Evolutionary conservation across 768 basidiomycete genomes (phyloP).

Genomic region (Strobilomyces dryophilus): DNA sequence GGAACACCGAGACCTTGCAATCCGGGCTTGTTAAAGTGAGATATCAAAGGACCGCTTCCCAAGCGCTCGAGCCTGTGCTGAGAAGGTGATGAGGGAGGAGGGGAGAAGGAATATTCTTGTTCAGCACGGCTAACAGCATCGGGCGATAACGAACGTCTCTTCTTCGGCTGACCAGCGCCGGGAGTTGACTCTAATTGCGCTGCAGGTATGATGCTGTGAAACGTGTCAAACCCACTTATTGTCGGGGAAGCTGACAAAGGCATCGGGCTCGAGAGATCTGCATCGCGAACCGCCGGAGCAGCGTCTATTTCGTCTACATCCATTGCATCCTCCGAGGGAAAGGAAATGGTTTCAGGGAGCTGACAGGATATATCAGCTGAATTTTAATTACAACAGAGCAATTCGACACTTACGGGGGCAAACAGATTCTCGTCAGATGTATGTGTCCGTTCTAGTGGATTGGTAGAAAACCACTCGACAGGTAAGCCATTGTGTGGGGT

Average conservation of each 20-base stretch:
- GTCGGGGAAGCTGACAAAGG: conserved; percentile 51
- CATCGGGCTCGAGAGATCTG: conserved; percentile 32
- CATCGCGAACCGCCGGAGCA: conserved; percentile 36
- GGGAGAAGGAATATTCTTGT: conserved; percentile 44
- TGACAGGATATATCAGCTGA: conserved; percentile 19
- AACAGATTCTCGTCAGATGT: conserved; percentile 26
- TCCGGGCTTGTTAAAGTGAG: conserved; percentile 45
- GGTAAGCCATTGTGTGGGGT: conserved; percentile 64
- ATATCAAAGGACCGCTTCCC: conserved; percentile 31
- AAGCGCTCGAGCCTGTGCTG: conserved; percentile 45
- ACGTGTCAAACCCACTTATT: conserved; percentile 54
- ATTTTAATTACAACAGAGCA: neutral
- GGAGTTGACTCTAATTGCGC: conserved; percentile 36
- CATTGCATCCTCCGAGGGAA: conserved; percentile 65
- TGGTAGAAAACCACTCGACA: conserved; percentile 49
- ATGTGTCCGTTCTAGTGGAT: conserved; percentile 17
- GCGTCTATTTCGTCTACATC: conserved; percentile 82
- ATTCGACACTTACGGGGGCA: conserved; percentile 23
- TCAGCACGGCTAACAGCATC: conserved; percentile 38
- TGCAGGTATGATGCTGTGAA: conserved; percentile 55
- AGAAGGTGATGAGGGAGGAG: conserved; percentile 45
- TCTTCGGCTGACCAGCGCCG: conserved; percentile 41
- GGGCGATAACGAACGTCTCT: conserved; percentile 60
- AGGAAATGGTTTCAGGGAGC: conserved; percentile 37
- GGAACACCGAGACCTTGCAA: conserved; percentile 56